Evolutionary conservation across 1,284 basidiomycete genomes (phyloP), one percentile per base, ranked within the genome.

Genomic region (Tremellales sp.): DNA sequence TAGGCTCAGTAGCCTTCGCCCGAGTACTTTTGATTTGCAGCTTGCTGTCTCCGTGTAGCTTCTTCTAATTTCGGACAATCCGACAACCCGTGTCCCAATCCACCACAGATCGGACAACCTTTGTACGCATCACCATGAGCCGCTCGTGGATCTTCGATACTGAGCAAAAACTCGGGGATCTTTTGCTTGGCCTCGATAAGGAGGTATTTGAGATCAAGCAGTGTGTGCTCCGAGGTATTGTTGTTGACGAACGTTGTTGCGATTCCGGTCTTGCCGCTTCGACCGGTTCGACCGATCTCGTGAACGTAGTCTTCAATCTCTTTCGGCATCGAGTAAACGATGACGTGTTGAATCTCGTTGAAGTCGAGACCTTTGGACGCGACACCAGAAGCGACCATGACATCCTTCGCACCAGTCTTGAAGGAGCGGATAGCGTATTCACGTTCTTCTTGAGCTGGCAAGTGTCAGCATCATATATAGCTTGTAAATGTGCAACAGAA

Each of bases 181-280:
- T 92, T 92, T 76, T 98, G 96, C 47, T 94, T 96, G 2, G 94
- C 93, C 73, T 99, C 96, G 79, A 96, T 87, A 45, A 98, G 77
- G 44, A 99, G 76, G 68, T 98, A 98, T 75, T 98, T 99, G 56
- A 98, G 78, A 79, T 99, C 96, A 54, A 98, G 75, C 42, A 98
- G 76, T 0, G 94, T 98, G 76, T 97, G 93, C 69, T 98, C 93
- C 0, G 86, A 81, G 2, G 93, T 96, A 65, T 89, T 89, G 85
- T 93, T 92, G 70, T 98, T 98, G 50, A 98, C 90, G 72, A 99
- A 98, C n/a, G 96, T 96, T 21, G 96, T 98, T n/a, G 96, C 96
- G 48, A 97, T 92, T 55, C 96, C 96, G 1, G 94, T 98, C 72
- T 97, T 97, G 22, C 96, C 96, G 55, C 88, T 91, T 58, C 96